These are phyloP conservation scores for Echinosophora koreensis DNA, from an alignment of 306 rosid genomes.

Conservation along the genomic window DNA sequence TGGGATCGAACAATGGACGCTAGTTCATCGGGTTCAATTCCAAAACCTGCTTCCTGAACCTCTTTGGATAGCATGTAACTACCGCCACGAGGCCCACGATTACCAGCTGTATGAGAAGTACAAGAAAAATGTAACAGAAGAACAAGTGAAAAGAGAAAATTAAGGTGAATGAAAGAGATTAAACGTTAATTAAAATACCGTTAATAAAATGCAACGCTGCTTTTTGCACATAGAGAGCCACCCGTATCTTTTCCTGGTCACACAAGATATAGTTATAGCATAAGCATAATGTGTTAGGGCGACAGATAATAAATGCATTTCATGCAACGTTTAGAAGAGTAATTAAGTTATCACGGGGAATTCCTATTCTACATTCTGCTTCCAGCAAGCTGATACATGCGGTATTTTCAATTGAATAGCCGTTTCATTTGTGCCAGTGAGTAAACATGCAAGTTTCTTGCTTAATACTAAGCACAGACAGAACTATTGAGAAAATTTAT, in stretches of 20 bases:
- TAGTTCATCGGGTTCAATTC: slow-evolving; percentile 69
- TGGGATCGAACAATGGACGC: slow-evolving; percentile 71
- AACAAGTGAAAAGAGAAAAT: background rate
- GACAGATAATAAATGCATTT: slow-evolving; percentile 35
- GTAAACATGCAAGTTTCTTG: background rate
- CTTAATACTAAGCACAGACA: background rate
- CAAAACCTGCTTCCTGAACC: slow-evolving; percentile 71
- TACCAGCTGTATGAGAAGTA: slow-evolving; percentile 63
- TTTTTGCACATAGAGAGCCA: slow-evolving; percentile 76
- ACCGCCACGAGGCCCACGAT: slow-evolving; percentile 29
- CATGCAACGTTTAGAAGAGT: slow-evolving; percentile 38
- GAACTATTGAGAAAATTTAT: background rate
- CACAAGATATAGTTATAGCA: slow-evolving; percentile 43
- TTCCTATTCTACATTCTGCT: background rate
- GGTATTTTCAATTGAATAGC: background rate
- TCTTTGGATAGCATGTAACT: slow-evolving; percentile 55
- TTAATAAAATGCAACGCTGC: slow-evolving; percentile 84
- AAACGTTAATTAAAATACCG: slow-evolving; percentile 51
- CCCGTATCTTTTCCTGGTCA: slow-evolving; percentile 78
- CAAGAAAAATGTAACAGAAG: background rate
- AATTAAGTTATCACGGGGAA: background rate
- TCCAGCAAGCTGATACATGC: background rate
- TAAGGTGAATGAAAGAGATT: background rate
- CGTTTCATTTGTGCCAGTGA: background rate
- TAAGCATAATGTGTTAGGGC: slow-evolving; percentile 25